phyloP scores from a whole-genome alignment of 345 rosid genomes.

The Hirschfeldia incana region DNA sequence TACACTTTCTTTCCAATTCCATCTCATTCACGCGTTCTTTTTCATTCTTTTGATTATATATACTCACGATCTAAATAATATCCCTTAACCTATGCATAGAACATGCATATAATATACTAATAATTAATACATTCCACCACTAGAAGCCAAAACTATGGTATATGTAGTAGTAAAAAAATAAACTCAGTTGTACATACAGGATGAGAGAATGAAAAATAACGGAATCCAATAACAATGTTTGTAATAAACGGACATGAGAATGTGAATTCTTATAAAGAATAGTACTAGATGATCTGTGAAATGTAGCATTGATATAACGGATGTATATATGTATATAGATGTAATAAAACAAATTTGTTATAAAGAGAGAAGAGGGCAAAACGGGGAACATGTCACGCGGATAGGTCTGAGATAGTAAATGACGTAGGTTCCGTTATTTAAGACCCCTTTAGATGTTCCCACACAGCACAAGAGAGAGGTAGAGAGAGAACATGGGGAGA shows the following conservation, averaged over 20 bases:
- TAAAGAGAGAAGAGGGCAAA: slow-evolving; percentile 42
- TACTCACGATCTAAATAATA: slow-evolving; percentile 35
- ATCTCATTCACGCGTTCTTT: slow-evolving; percentile 40
- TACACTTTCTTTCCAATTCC: slow-evolving; percentile 34
- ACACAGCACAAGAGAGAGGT: slow-evolving; percentile 23
- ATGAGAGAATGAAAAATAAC: slow-evolving; percentile 42
- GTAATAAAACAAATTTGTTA: slow-evolving; percentile 14
- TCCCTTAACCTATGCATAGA: slow-evolving; percentile 43
- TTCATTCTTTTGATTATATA: slow-evolving; percentile 6
- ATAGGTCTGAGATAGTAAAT: slow-evolving; percentile 43
- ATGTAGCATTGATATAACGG: slow-evolving; percentile 29
- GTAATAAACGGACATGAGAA: slow-evolving; percentile 43
- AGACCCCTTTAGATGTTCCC: slow-evolving; percentile 38
- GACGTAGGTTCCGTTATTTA: slow-evolving; percentile 47
- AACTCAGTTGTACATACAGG: slow-evolving; percentile 23
- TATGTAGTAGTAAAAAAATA: slow-evolving; percentile 1
- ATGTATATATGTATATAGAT: not conserved
- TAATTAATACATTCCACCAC: slow-evolving; percentile 31
- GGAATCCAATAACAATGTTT: slow-evolving; percentile 46
- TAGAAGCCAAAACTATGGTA: slow-evolving; percentile 29
- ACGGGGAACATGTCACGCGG: slow-evolving; percentile 48
- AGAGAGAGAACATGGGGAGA: slow-evolving; percentile 21
- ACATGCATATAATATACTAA: slow-evolving; percentile 25
- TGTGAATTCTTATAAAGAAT: slow-evolving; percentile 33
- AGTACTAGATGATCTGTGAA: slow-evolving; percentile 29